Evolutionary conservation across 208 protist species (phyloP).

Genomic region (Acanthamoeba comandoni): DNA sequence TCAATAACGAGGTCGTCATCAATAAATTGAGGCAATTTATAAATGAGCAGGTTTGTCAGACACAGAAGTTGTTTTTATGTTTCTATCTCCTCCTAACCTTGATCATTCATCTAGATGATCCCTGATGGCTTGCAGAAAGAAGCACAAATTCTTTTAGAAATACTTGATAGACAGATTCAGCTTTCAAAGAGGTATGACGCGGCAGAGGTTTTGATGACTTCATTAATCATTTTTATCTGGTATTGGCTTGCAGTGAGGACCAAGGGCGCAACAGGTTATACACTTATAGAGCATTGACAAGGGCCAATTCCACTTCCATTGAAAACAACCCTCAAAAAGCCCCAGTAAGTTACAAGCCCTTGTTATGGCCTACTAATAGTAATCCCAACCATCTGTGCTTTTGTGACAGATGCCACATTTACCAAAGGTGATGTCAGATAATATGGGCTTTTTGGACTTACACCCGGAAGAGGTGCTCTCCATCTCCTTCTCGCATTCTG

Average conservation of each 20-base stretch:
- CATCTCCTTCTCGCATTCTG: not conserved
- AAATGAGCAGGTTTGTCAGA: not conserved
- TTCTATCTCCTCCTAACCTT: too few species aligned
- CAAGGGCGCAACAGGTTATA: too few species aligned
- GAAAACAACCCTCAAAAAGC: conserved; percentile 12
- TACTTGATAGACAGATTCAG: conserved; percentile 31
- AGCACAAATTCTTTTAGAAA: not conserved
- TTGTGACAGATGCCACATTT: too few species aligned
- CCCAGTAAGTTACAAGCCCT: not conserved
- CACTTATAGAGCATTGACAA: too few species aligned
- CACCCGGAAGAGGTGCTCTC: conserved; percentile 56
- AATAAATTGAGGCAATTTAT: conserved; percentile 8
- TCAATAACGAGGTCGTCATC: not conserved
- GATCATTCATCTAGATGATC: not conserved
- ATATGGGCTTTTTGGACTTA: conserved; percentile 26
- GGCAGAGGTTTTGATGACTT: too few species aligned
- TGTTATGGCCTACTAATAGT: too few species aligned
- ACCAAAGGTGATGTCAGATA: not conserved
- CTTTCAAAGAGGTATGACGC: too few species aligned
- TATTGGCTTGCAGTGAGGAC: too few species aligned
- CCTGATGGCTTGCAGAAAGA: conserved; percentile 15
- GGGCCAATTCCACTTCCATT: too few species aligned
- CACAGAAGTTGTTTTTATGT: too few species aligned
- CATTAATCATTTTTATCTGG: too few species aligned
- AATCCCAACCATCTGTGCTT: too few species aligned